A percentile compares a stretch with the other conserved stretches of the same genome.
Conservation (phyloP, 352 stramenopile species). For the Phytopythium delawarense region DNA sequence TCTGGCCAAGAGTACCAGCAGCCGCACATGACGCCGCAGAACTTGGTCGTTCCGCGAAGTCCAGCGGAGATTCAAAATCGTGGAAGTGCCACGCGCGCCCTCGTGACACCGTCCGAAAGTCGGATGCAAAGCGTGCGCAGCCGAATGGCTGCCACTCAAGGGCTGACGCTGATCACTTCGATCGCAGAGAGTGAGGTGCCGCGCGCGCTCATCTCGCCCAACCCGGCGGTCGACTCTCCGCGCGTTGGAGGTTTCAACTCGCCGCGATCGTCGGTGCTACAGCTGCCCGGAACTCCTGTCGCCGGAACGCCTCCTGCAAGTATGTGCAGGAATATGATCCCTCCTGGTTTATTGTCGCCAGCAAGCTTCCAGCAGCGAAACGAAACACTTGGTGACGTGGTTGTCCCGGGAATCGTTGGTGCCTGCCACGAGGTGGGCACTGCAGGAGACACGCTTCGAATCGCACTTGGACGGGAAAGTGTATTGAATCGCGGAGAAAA, state of each 20-base stretch:
- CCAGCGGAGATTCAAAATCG: conserved; percentile 84
- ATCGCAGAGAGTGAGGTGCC: conserved; percentile 79
- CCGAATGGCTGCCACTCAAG: conserved; percentile 47
- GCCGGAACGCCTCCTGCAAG: conserved; percentile 40
- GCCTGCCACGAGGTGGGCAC: conserved; percentile 30
- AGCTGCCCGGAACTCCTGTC: conserved; percentile 64
- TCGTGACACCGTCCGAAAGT: conserved; percentile 9
- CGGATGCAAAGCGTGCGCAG: conserved; percentile 21
- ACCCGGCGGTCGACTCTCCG: conserved; percentile 82
- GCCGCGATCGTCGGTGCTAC: conserved; percentile 64
- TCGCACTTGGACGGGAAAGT: conserved; percentile 70
- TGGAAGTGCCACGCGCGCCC: conserved; percentile 15
- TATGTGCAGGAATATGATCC: conserved; percentile 47
- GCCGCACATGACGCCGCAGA: conserved; percentile 28
- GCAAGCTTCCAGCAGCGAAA: conserved; percentile 81
- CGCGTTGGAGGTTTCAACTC: conserved; percentile 73
- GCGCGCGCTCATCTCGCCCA: conserved; percentile 76
- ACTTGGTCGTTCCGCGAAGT: conserved; percentile 48
- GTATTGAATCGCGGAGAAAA: conserved; percentile 44
- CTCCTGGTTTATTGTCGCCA: conserved; percentile 52
- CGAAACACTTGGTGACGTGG: conserved; percentile 46
- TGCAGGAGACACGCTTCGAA: conserved; percentile 55
- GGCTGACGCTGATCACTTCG: conserved; percentile 78
- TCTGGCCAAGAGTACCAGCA: conserved; percentile 75
- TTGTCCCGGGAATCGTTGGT: conserved; percentile 8